Evolutionary conservation across 2,329 filamentous ascomycete species (phyloP), one percentile per base, ranked within the genome.

Genomic region (Raffaelea deltoideospora): DNA sequence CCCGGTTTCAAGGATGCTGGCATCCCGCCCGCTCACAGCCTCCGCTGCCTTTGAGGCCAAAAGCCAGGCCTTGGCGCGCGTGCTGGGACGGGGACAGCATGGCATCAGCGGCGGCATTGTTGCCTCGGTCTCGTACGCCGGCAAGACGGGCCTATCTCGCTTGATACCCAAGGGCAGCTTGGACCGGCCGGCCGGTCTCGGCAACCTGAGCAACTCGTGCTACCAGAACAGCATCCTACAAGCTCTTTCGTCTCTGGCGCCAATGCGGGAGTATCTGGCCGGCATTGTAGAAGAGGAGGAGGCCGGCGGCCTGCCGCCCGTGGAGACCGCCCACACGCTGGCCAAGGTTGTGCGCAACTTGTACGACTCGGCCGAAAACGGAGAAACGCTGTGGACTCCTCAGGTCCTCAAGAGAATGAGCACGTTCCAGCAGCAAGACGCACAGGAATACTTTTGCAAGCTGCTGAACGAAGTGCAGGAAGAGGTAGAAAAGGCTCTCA

Each of bases 201-300:
- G 84, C 10, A 98, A 98, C 54, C 79, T 77, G 61, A 84, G 93
- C 60, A 94, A 95, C 53, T 94, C 86, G 2, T 96, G 90, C 62
- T 98, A 93, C 55, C 90, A 96, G 57, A 98, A 98, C 56, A 95
- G 87, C 52, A 79, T 95, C 17, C 73, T 98, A 10, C 86, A 94
- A 54, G 77, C 79, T 7, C 63, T 96, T 30, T 77, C 87, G 1
- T 79, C 87, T 4, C 64, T 96, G 22, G 67, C 70, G 15, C 70
- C 78, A 5, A 61, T 96, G 22, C 69, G 71, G 20, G 60, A 60
- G 3, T 90, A 85, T 49, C 66, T 93, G 8, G 61, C 60, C 2
- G 59, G 55, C 9, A 57, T 65, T 18, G 57, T 60, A 2, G 33
- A 53, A 5, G 49, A 54, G n/a, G 46, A 49, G 31, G 46, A 51